Percentiles rank a stretch among this genome's conserved stretches.
Evolutionary conservation across 371 early-diverging fungal species (phyloP).

Genomic region (Zopfochytrium polystomum): DNA sequence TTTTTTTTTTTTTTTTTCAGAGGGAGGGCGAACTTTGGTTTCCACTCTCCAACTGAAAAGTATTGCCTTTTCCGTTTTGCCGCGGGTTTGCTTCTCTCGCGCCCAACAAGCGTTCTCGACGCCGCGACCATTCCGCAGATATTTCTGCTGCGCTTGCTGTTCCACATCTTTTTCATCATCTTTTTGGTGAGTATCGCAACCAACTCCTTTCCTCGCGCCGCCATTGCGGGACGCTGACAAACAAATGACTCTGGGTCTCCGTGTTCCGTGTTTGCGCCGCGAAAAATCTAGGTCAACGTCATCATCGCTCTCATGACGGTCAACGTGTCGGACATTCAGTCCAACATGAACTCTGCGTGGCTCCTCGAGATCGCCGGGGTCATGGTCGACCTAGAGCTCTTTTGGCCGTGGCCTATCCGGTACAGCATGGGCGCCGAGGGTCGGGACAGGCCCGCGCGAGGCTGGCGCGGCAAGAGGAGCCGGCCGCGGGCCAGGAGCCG

Average conservation of each 20-base stretch:
- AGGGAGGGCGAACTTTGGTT: too few species aligned
- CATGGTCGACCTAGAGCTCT: slow-evolving; percentile 43
- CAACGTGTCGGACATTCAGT: slow-evolving; percentile 37
- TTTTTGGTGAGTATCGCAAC: too few species aligned
- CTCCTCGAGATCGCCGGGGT: slow-evolving; percentile 40
- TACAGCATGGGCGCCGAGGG: too few species aligned
- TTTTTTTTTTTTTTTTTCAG: slow-evolving; percentile 2
- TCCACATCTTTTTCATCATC: slow-evolving; percentile 39
- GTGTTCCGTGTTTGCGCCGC: too few species aligned
- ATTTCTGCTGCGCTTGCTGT: slow-evolving; percentile 32
- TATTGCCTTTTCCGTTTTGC: not conserved
- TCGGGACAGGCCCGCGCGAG: too few species aligned
- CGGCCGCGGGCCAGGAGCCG: too few species aligned
- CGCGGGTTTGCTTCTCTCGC: not conserved
- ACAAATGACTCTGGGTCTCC: too few species aligned
- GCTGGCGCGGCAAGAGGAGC: too few species aligned
- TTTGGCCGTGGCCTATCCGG: slow-evolving; percentile 37
- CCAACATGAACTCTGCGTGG: slow-evolving; percentile 41
- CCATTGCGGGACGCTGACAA: too few species aligned
- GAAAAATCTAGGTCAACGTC: slow-evolving; percentile 37
- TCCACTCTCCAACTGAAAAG: too few species aligned
- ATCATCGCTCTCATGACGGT: slow-evolving; percentile 47
- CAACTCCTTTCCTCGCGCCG: too few species aligned
- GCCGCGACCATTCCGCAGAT: slow-evolving; percentile 20
- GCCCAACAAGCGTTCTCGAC: slow-evolving; percentile 25